These are phyloP conservation scores for Typha latifolia DNA, from an alignment of 176 grass and related monocot species.

Conservation along the genomic window DNA sequence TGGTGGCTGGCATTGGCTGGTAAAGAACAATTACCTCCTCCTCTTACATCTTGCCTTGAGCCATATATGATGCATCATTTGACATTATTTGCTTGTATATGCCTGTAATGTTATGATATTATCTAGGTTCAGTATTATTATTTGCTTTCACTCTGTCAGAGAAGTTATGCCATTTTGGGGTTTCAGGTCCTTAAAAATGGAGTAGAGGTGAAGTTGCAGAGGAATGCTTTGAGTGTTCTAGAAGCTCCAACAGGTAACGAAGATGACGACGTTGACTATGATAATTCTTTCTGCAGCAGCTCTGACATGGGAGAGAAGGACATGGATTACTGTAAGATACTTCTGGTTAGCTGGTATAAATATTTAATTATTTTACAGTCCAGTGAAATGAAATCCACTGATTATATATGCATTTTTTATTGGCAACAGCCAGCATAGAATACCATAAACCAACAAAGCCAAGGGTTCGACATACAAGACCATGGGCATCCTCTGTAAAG, in stretches of 20 bases:
- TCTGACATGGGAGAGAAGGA: constrained; percentile 2
- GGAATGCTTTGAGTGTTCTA: constrained; percentile 74
- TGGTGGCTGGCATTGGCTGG: constrained; percentile 87
- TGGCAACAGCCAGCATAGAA: constrained; percentile 47
- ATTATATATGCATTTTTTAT: not conserved
- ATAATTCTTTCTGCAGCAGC: not conserved
- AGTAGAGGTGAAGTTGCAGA: constrained; percentile 82
- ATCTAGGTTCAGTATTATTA: too few relatives aligned
- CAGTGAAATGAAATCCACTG: too few relatives aligned
- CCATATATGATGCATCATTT: too few relatives aligned
- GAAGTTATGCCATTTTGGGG: too few relatives aligned
- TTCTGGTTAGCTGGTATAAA: not conserved
- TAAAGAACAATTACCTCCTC: constrained; percentile 1
- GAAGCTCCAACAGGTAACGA: constrained; percentile 55
- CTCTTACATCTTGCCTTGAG: too few relatives aligned
- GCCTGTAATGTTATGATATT: too few relatives aligned
- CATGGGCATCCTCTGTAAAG: constrained; percentile 52
- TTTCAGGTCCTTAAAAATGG: constrained; percentile 68
- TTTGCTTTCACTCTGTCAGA: too few relatives aligned
- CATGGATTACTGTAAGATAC: constrained; percentile 16
- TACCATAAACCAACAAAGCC: constrained; percentile 68
- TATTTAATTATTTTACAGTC: too few relatives aligned
- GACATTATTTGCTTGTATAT: too few relatives aligned
- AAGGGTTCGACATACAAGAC: constrained; percentile 50
- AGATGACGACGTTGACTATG: too few relatives aligned